Percentiles rank a stretch among this genome's conserved stretches.
Evolutionary conservation across 176 grass and related monocot genomes (phyloP).

Genomic region (Cymbopogon citratus): DNA sequence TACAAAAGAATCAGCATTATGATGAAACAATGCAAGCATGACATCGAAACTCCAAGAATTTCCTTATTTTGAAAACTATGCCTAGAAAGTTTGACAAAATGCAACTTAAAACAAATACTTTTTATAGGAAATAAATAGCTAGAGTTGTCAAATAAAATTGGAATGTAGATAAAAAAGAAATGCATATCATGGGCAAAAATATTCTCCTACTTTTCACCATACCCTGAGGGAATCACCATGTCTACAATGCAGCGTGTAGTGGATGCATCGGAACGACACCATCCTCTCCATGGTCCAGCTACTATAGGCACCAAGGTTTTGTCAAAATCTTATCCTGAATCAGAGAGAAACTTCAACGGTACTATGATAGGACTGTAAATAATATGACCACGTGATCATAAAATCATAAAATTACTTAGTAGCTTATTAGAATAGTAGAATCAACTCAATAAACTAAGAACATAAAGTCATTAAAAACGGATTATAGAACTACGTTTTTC

Average conservation of each 20-base stretch:
- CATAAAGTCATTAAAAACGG: not conserved
- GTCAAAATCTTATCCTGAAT: not conserved
- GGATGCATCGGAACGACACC: too few species aligned
- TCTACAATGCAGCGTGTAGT: too few species aligned
- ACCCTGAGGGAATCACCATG: too few species aligned
- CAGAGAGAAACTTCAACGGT: not conserved
- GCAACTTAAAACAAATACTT: not conserved
- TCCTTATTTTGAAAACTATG: not conserved
- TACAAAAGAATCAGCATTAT: too few species aligned
- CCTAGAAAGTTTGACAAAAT: not conserved
- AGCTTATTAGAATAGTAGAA: not conserved
- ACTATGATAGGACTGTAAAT: not conserved
- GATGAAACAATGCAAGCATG: too few species aligned
- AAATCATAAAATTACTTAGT: not conserved
- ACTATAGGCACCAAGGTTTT: not conserved
- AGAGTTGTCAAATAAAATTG: too few species aligned
- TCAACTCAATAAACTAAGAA: not conserved
- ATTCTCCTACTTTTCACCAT: too few species aligned
- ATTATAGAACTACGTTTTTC: not conserved
- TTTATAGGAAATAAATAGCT: too few species aligned
- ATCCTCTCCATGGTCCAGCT: too few species aligned
- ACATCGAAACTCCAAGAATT: too few species aligned
- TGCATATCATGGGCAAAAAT: too few species aligned
- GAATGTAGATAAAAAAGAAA: too few species aligned
- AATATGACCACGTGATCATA: not conserved